Percentiles rank a stretch among this genome's conserved stretches.
phyloP scores from a whole-genome alignment of 768 basidiomycete genomes.

The Multifurca ochricompacta region DNA sequence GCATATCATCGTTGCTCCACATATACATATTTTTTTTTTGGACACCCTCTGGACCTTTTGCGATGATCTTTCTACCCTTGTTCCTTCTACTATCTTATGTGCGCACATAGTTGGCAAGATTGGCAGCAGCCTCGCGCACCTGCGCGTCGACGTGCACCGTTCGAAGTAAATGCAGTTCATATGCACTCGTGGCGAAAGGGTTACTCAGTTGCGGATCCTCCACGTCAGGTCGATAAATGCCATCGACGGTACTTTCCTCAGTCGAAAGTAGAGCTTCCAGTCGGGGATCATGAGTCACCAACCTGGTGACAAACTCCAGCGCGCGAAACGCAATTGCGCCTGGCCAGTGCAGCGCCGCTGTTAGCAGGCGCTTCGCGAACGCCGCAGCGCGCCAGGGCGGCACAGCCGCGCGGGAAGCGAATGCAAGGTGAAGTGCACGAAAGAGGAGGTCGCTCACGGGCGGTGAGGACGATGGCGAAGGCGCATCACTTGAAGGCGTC shows the following conservation, averaged over 20 bases:
- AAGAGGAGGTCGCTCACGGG: slow-evolving; percentile 71
- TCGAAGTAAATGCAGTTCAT: slow-evolving; percentile 67
- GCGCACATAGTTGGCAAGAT: slow-evolving; percentile 41
- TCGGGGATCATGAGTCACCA: slow-evolving; percentile 71
- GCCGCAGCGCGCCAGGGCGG: slow-evolving; percentile 78
- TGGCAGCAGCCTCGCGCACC: slow-evolving; percentile 60
- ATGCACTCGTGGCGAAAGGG: slow-evolving; percentile 80
- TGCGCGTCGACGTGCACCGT: slow-evolving; percentile 54
- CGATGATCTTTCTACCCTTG: neutral
- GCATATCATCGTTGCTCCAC: slow-evolving; percentile 18
- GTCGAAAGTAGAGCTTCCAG: slow-evolving; percentile 81
- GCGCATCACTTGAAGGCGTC: slow-evolving; percentile 28
- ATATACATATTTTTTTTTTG: slow-evolving; percentile 1
- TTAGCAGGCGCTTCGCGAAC: slow-evolving; percentile 88
- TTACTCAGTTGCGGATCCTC: slow-evolving; percentile 83
- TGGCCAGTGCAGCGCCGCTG: slow-evolving; percentile 76
- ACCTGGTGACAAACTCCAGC: slow-evolving; percentile 61
- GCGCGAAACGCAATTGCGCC: slow-evolving; percentile 54
- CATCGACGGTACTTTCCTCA: slow-evolving; percentile 78
- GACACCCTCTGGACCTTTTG: too few species aligned
- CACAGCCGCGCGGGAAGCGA: slow-evolving; percentile 62
- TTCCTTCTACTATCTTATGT: slow-evolving; percentile 22
- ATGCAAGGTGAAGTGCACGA: slow-evolving; percentile 72
- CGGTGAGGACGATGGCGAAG: slow-evolving; percentile 25
- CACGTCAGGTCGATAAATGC: slow-evolving; percentile 75